Base-by-base conservation (phyloP, 106 monocot species). In the Dendrobium chrysotoxum region DNA sequence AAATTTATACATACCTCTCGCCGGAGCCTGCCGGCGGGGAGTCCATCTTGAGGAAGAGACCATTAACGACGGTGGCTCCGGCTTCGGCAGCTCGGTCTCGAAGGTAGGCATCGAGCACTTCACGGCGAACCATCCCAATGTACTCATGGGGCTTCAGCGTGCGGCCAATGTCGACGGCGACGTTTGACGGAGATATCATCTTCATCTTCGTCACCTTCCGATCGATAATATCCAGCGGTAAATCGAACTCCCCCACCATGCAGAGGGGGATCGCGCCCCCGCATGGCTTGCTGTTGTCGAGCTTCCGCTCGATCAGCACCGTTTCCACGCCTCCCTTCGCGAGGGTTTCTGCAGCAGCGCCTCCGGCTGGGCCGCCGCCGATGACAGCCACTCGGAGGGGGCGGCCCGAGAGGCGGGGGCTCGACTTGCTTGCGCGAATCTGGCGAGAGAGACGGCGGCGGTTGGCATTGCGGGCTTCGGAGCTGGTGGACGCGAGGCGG, bases 111-210 rank as follows among this genome's bases (percentile, higher is more conserved):
- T 98, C 92, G 65, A 98, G 90, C 12, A 98, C 92, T 90, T 98
- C 97, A 7, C 94, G 87, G 18, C 97, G 81, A n/a, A 98, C 89
- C 97, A 98, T 98, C 73, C 97, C 94, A 66, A 97, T 97, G 91
- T 92, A 97, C 92, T 97, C 97, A 75, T 92, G 72, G 16, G 94
- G 94, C 80, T 82, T 89, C 38, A 97, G 82, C 2, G 94, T 97
- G 25, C 90, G 84, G 39, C 97, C 94, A 75, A 97, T 94, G 78
- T 97, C 92, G 78, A 97, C 97, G 42, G 89, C 83, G 71, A 94
- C 94, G 76, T 97, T 97, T 53, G 97, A 94, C 20, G 94, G 94
- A 4, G 97, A 97, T 20, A 97, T 97, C 97, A 96, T 96, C 94
- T 97, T 94, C 97, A 97, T 97, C 89, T 94, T 94, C 5, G 89